Percentiles rank a stretch among this genome's conserved stretches.
These are phyloP conservation scores for Xylaria grammica DNA, from an alignment of 495 filamentous ascomycete species.

Conservation along the genomic window DNA sequence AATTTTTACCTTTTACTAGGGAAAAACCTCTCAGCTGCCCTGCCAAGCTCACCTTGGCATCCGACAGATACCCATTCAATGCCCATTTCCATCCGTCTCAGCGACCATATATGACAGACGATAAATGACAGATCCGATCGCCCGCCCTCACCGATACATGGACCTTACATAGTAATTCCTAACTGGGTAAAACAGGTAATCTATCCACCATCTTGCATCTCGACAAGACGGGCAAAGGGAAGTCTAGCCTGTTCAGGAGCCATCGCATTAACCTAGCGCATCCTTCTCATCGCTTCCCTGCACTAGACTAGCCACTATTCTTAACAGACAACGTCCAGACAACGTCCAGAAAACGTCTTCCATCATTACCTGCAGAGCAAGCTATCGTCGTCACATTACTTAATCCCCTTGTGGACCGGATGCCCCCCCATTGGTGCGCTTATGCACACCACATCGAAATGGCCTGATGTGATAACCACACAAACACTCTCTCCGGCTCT, in stretches of 20 bases:
- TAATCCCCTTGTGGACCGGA: not conserved
- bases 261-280: slow-evolving; percentile 13
- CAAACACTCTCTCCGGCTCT: no score
- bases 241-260: not conserved
- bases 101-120: no score
- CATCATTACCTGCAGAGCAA: no score
- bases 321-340: no score
- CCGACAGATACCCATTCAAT: not conserved
- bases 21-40: not conserved
- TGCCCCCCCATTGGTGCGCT: slow-evolving; percentile 2
- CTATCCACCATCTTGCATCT: not conserved
- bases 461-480: no score
- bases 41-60: not conserved
- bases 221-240: slow-evolving; percentile 8
- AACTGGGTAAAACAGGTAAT: no score
- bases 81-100: no score
- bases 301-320: not conserved
- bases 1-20: not conserved
- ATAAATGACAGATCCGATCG: not conserved
- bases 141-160: not conserved
- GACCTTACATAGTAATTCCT: no score
- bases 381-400: not conserved
- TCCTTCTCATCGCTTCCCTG: slow-evolving; percentile 1
- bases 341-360: no score
- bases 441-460: not conserved